phyloP scores from a whole-genome alignment of 805 yeast species.

The Wickerhamiella vanderwaltii region DNA sequence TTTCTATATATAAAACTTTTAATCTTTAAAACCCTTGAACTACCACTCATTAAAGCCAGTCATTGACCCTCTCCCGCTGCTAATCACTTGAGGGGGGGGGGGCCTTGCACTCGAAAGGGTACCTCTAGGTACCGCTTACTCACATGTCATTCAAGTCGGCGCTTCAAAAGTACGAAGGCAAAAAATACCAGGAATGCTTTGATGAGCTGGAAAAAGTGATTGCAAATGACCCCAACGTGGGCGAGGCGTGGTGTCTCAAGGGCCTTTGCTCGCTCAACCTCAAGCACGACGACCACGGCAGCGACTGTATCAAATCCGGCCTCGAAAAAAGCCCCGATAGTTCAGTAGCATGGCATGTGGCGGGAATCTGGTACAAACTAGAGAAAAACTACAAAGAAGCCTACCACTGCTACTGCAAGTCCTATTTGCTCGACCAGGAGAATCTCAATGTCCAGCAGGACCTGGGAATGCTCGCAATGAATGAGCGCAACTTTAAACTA shows the following conservation, averaged over 20 bases:
- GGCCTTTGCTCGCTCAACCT: constrained; percentile 54
- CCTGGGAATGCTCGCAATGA: constrained; percentile 66
- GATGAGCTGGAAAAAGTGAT: constrained; percentile 62
- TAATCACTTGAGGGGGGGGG: no score
- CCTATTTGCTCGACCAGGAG: constrained; percentile 63
- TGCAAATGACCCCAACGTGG: constrained; percentile 62
- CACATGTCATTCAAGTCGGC: constrained; percentile 52
- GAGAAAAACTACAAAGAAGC: constrained; percentile 63
- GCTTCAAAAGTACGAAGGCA: constrained; percentile 65
- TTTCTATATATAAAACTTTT: no score
- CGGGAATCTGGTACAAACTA: constrained; percentile 71
- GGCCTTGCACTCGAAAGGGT: no score
- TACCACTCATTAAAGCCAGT: no score
- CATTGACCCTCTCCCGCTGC: no score
- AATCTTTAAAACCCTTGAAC: no score
- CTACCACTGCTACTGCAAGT: constrained; percentile 60
- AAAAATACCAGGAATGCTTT: constrained; percentile 77
- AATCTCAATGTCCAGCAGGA: constrained; percentile 76
- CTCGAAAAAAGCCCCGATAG: constrained; percentile 45
- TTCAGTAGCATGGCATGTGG: constrained; percentile 69
- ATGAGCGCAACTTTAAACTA: constrained; percentile 58
- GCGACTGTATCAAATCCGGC: constrained; percentile 48
- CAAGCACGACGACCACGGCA: constrained; percentile 54
- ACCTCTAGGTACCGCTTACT: no score
- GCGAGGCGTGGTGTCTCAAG: constrained; percentile 74